A percentile compares a stretch with the other conserved stretches of the same genome.
These are phyloP conservation scores for Cystoderma amianthinum DNA, from an alignment of 768 basidiomycete genomes.

Conservation along the genomic window DNA sequence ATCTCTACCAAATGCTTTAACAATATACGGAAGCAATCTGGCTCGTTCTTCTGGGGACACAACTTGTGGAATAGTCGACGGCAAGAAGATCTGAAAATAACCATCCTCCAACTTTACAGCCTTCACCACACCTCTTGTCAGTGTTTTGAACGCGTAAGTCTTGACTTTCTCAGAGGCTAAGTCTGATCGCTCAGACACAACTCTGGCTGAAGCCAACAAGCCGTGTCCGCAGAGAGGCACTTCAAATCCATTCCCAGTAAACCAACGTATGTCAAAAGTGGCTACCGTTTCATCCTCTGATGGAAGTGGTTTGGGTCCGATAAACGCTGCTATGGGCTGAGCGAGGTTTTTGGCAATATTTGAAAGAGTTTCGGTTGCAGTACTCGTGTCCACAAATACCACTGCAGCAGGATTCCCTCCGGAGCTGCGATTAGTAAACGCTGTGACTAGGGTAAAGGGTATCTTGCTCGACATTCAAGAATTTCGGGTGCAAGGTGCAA, in stretches of 20 bases:
- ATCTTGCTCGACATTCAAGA: constrained; percentile 13
- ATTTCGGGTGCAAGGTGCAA: no score
- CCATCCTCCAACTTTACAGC: constrained; percentile 22
- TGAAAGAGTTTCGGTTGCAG: constrained; percentile 18
- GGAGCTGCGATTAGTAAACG: constrained; percentile 33
- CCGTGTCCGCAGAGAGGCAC: constrained; percentile 33
- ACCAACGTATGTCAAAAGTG: constrained; percentile 30
- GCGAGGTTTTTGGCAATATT: constrained; percentile 34
- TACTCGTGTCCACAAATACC: constrained; percentile 23
- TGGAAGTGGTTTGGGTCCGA: constrained; percentile 17
- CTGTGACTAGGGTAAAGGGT: constrained; percentile 31
- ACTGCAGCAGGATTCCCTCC: constrained; percentile 39
- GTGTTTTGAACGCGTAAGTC: constrained; percentile 24
- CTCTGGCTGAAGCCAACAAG: constrained; percentile 34
- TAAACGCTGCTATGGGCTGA: constrained; percentile 34
- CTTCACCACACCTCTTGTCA: constrained; percentile 14
- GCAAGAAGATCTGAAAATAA: constrained; percentile 30
- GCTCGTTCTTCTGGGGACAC: constrained; percentile 21
- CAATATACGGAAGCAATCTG: constrained; percentile 19
- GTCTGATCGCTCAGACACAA: constrained; percentile 25
- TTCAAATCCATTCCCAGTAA: constrained; percentile 20
- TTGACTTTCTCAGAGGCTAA: constrained; percentile 17
- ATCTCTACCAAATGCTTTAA: constrained; percentile 31
- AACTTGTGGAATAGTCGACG: constrained; percentile 15
- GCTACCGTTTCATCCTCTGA: constrained; percentile 16